phyloP scores from a whole-genome alignment of 2,329 filamentous ascomycete species.

The Polychaeton citri region DNA sequence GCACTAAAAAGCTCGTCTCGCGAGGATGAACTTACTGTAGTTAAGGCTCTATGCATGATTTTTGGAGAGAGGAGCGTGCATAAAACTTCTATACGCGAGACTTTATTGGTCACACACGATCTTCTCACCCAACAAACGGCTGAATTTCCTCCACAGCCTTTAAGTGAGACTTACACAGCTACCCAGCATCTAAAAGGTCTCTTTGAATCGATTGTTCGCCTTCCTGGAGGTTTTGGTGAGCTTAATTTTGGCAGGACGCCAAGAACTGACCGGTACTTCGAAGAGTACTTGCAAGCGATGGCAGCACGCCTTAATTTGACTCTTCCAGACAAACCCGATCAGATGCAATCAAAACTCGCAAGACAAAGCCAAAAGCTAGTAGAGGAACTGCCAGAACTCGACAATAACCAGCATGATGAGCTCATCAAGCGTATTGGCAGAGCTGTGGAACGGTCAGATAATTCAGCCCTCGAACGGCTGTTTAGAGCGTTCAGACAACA shows the following conservation, averaged over 20 bases:
- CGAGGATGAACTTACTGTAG: background rate
- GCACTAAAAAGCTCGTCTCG: background rate
- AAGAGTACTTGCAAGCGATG: background rate
- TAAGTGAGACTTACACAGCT: too few species aligned
- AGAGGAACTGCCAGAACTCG: too few species aligned
- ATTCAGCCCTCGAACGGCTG: background rate
- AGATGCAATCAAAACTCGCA: too few species aligned
- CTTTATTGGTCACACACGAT: background rate
- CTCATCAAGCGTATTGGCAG: background rate
- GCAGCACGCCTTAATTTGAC: background rate
- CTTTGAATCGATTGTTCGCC: background rate
- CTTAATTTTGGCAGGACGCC: background rate
- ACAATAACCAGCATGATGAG: background rate
- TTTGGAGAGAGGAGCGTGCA: background rate
- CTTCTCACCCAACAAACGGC: background rate
- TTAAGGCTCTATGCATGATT: background rate
- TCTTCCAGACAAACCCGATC: too few species aligned
- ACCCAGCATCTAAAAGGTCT: background rate
- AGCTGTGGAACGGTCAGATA: constrained; percentile 2
- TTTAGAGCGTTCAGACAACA: background rate
- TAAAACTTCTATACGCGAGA: background rate
- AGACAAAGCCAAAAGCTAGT: too few species aligned
- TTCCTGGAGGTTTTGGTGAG: background rate
- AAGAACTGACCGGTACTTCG: background rate
- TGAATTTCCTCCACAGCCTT: too few species aligned